Base-by-base conservation (phyloP, 768 basidiomycete genomes). In the Crassisporium funariophilum region DNA sequence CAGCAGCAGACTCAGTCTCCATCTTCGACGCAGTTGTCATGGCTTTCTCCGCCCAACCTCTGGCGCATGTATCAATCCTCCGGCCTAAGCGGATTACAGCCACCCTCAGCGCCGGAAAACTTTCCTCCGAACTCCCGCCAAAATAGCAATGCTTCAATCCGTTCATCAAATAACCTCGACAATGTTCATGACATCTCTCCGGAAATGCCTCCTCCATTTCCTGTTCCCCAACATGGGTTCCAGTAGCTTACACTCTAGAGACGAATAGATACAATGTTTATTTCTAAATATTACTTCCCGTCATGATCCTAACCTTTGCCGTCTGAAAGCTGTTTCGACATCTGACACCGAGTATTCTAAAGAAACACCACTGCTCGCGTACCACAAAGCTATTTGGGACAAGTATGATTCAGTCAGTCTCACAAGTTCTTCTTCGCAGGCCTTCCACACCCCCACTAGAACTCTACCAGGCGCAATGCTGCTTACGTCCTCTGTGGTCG, bases 361-460 rank as follows among this genome's bases (percentile, higher is more conserved):
- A 6, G 76, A 66, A 20, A 88, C 64, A 1, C 88, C 86, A 39
- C 74, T 78, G 40, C 90, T 91, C 13, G 73, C 75, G 65, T 95
- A 98, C 59, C 91, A 91, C 60, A 87, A 83, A 9, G 75, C 68
- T 52, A 97, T 87, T 50, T 86, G 72, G 49, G 76, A 82, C 39
- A 62, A 64, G 67, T 89, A 92, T 35, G 79, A 66, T 52, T 86
- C 82, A 6, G 86, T 88, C 54, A 92, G 76, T 50, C 79, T 77
- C 50, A 86, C 64, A 47, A 97, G 62, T 58, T 94, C 91, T 43
- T 87, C 85, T 64, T 95, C 91, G 64, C 91, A 91, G 25, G 91
- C 85, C 59, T 82, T 89, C 94, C 94, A 97, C 2, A 95, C 93
- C 4, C 83, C 86, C 19, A 82, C 80, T 69, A 95, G 70, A 31